These are phyloP conservation scores for Entophlyctis luteolus DNA, from an alignment of 192 early-diverging fungal genomes.

Conservation along the genomic window DNA sequence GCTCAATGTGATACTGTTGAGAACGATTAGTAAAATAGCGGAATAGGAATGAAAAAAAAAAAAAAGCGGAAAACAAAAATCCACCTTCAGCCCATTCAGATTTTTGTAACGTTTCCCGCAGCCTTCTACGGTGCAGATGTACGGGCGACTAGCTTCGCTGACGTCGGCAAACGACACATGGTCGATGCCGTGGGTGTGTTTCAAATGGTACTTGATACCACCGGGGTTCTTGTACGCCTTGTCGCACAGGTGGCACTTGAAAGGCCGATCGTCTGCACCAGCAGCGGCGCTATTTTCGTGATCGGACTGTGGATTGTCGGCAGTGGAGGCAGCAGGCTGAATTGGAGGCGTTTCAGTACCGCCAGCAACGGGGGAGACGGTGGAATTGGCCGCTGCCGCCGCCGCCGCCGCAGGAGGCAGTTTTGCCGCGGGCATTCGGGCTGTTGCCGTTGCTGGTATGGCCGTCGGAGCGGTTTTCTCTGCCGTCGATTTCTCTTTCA, in stretches of 20 bases:
- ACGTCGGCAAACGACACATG: constrained; percentile 45
- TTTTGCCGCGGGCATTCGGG: background rate
- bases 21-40: background rate
- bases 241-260: constrained; percentile 86
- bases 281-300: background rate
- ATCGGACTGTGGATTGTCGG: background rate
- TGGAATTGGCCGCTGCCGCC: constrained; percentile 5
- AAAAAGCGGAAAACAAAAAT: background rate
- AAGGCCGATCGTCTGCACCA: constrained; percentile 70
- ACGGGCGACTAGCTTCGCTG: constrained; percentile 60
- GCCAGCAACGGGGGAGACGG: constrained; percentile 3
- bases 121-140: constrained; percentile 72
- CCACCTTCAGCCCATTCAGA: constrained; percentile 86
- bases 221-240: constrained; percentile 99
- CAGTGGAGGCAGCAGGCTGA: background rate
- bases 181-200: constrained; percentile 80
- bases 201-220: constrained; percentile 95
- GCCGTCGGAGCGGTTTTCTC: background rate
- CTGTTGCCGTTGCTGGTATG: constrained; percentile 11
- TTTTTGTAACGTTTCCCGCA: constrained; percentile 99
- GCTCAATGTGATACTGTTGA: constrained; percentile 50
- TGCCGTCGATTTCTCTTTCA: no score
- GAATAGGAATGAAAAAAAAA: background rate
- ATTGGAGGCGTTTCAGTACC: background rate
- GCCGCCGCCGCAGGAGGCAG: background rate